These are phyloP conservation scores for Allantophomopsis cytisporea DNA, from an alignment of 2,329 filamentous ascomycete genomes.

Conservation along the genomic window DNA sequence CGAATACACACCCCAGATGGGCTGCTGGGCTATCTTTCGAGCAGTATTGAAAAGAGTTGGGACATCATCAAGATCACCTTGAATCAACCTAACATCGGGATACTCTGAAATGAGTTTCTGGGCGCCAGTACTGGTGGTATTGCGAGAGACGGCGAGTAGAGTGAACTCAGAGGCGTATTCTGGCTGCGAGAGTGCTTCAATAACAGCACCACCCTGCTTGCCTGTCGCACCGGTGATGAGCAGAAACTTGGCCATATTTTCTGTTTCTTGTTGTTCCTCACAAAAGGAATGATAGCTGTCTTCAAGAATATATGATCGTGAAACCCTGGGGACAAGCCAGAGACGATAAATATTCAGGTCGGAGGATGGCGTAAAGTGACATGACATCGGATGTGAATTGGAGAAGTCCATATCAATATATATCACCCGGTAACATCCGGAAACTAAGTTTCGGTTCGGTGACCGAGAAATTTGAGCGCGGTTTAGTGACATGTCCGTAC, in stretches of 20 bases:
- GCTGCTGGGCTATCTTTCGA: constrained; percentile 1
- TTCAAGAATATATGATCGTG: too few relatives aligned
- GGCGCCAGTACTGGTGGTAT: constrained; percentile 26
- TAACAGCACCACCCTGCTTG: constrained; percentile 17
- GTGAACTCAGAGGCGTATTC: constrained; percentile 16
- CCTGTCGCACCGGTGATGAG: constrained; percentile 18
- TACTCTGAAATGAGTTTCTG: constrained; percentile 26
- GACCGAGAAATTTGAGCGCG: too few relatives aligned
- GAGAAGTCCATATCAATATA: too few relatives aligned
- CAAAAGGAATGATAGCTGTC: too few relatives aligned
- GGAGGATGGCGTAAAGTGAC: too few relatives aligned
- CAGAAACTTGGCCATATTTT: constrained; percentile 1
- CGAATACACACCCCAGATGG: constrained; percentile 39
- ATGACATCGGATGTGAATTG: too few relatives aligned
- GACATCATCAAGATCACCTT: constrained; percentile 35
- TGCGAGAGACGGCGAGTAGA: constrained; percentile 38
- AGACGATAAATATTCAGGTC: too few relatives aligned
- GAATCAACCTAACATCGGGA: constrained; percentile 31
- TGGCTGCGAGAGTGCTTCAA: constrained; percentile 9
- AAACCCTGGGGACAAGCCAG: too few relatives aligned
- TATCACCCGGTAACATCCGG: too few relatives aligned
- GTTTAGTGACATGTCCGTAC: too few relatives aligned
- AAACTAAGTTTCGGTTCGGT: too few relatives aligned
- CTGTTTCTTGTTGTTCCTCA: too few relatives aligned
- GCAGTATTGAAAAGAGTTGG: constrained; percentile 30